phyloP scores from a whole-genome alignment of 2,329 filamentous ascomycete species.

The Hortaea sp. region DNA sequence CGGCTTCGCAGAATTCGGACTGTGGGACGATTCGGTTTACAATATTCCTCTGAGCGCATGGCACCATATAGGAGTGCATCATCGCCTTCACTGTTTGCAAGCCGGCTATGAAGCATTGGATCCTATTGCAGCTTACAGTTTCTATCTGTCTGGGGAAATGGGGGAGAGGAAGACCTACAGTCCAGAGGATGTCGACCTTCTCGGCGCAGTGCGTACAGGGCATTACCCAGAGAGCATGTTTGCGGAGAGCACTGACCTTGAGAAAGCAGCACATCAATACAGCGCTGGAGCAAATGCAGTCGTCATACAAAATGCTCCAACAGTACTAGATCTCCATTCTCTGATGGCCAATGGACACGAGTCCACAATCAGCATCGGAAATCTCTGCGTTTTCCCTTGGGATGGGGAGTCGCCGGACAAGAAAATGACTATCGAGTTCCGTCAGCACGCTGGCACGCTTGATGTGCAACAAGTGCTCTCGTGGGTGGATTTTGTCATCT shows the following conservation, averaged over 20 bases:
- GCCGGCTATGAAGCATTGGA: background rate
- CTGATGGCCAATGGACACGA: conserved; percentile 2
- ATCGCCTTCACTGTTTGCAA: background rate
- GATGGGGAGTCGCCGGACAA: background rate
- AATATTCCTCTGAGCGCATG: conserved; percentile 8
- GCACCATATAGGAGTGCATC: conserved; percentile 1
- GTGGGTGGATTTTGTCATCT: conserved; percentile 17
- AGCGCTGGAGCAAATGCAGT: conserved; percentile 4
- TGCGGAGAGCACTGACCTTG: conserved; percentile 1
- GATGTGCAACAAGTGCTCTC: conserved; percentile 14
- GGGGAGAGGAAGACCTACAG: background rate
- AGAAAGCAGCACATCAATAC: conserved; percentile 1
- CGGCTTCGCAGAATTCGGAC: background rate
- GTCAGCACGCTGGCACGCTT: conserved; percentile 19
- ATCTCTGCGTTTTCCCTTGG: conserved; percentile 1
- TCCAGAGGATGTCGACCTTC: background rate
- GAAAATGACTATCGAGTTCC: conserved; percentile 22
- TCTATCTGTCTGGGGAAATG: background rate
- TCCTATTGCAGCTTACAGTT: too few species aligned
- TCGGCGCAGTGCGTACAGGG: too few species aligned
- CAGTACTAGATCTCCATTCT: conserved; percentile 2
- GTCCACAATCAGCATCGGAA: conserved; percentile 8
- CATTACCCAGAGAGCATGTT: background rate
- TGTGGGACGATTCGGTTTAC: background rate
- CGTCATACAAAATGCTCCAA: conserved; percentile 5